A percentile compares a stretch with the other conserved stretches of the same genome.
These are phyloP conservation scores for Penicillium sp. DNA, from an alignment of 2,329 filamentous ascomycete species.

Conservation along the genomic window DNA sequence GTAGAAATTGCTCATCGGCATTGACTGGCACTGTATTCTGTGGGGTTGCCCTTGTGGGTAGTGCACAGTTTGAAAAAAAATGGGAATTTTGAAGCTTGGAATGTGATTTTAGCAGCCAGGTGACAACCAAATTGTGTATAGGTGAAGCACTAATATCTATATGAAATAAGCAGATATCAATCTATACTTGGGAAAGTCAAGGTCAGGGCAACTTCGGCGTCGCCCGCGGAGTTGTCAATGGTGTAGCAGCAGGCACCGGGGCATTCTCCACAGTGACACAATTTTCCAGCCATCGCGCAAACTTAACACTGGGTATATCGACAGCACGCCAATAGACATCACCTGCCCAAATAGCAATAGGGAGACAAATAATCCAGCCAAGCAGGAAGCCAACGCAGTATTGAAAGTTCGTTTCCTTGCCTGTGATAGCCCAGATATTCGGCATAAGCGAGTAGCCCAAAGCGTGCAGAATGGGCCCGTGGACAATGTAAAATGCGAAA, in stretches of 20 bases:
- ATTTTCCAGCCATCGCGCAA: conserved; percentile 49
- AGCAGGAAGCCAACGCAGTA: conserved; percentile 41
- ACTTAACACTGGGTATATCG: conserved; percentile 50
- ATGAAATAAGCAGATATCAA: neutral
- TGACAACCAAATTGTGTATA: neutral
- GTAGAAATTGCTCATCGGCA: no score
- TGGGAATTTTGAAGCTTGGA: no score
- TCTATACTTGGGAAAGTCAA: neutral
- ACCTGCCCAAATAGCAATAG: conserved; percentile 50
- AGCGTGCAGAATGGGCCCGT: conserved; percentile 43
- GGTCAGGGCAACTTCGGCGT: neutral
- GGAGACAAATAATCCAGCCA: conserved; percentile 39
- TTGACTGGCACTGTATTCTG: no score
- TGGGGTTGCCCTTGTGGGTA: no score
- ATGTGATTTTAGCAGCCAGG: no score
- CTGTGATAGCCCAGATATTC: conserved; percentile 38
- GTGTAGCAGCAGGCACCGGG: conserved; percentile 3
- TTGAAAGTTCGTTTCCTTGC: conserved; percentile 37
- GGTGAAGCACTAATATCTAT: neutral
- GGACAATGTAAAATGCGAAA: conserved; percentile 47
- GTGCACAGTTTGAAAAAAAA: no score
- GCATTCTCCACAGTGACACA: conserved; percentile 24
- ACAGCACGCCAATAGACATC: conserved; percentile 58
- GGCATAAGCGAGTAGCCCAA: conserved; percentile 44
- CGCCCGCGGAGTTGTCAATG: neutral